Conservation (phyloP, 2,329 filamentous ascomycete genomes). For the Herpotrichia juniperi region DNA sequence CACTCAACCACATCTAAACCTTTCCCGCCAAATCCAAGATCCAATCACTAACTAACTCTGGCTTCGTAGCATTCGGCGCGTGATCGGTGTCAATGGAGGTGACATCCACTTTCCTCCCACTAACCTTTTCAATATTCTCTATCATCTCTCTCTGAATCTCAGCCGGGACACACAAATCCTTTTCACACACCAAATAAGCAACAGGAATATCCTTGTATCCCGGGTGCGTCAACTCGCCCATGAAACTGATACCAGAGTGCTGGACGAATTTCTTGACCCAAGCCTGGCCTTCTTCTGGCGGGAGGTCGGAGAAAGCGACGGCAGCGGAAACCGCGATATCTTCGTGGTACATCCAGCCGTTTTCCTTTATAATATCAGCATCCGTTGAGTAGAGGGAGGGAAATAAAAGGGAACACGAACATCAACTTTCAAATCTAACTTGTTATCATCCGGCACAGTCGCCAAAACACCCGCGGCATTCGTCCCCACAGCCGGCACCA, state of each 20-base stretch:
- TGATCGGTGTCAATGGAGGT: slow-evolving; percentile 46
- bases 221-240: slow-evolving; percentile 41
- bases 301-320: slow-evolving; percentile 22
- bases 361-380: not conserved
- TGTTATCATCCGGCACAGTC: slow-evolving; percentile 1
- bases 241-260: slow-evolving; percentile 46
- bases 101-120: slow-evolving; percentile 48
- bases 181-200: slow-evolving; percentile 49
- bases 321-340: slow-evolving; percentile 10
- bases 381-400: not conserved
- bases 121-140: slow-evolving; percentile 43
- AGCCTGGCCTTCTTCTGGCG: slow-evolving; percentile 15
- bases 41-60: slow-evolving; percentile 33
- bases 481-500: slow-evolving; percentile 23
- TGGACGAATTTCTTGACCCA: slow-evolving; percentile 20
- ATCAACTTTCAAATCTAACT: not conserved
- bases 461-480: slow-evolving; percentile 5
- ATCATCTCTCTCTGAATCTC: slow-evolving; percentile 40
- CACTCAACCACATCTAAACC: not conserved
- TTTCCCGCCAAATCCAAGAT: slow-evolving; percentile 15
- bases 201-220: slow-evolving; percentile 51
- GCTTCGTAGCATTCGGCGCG: slow-evolving; percentile 33
- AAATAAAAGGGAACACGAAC: not conserved
- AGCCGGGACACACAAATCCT: slow-evolving; percentile 39
- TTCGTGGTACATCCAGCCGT: slow-evolving; percentile 21